Evolutionary conservation across 805 yeast genomes (phyloP), one percentile per base, ranked within the genome.

Genomic region (Ogataea pini): DNA sequence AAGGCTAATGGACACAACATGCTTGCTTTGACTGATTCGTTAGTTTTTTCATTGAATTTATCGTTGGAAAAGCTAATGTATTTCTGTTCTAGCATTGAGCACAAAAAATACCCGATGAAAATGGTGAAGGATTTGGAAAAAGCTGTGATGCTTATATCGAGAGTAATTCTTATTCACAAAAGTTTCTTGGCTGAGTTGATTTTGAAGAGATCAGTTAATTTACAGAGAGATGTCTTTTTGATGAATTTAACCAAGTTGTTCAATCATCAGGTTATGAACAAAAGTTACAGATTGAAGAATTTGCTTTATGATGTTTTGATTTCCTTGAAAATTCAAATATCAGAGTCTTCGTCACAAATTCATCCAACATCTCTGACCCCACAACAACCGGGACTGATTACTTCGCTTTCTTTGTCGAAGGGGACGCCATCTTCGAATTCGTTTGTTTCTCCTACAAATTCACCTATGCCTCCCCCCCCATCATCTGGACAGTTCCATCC

Each of bases 121-220:
- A 34, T 47, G 20, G 38, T 50, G 12, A 50, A 46, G 40, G 63
- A 60, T 24, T 42, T 65, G 27, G 65, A 63, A 39, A 45, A 46
- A 52, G 54, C 80, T 0, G 70, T 82, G 5, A 72, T 78, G 7
- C 68, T 80, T 22, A 72, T 79, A 50, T 67, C 82, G 49, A 70
- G 82, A 48, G 77, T 83, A 13, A 65, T 83, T n/a, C 72, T 81
- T 40, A 77, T 83, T 41, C 87, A 83, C 60, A 79, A 79, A 57
- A 61, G 67, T 3, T 72, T 77, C 16, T 63, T 83, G 32, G 77
- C 77, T 14, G 68, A 72, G 6, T 60, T 76, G n/a, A 69, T 80
- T 1, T 50, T 70, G 43, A 73, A 72, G 42, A 63, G 76, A 60
- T 57, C 75, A 48, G 55, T 58, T 51, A 72, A 60, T 63, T 60